A percentile compares a stretch with the other conserved stretches of the same genome.
Evolutionary conservation across 2,329 filamentous ascomycete genomes (phyloP).

Genomic region (Pseudogymnoascus sp.): DNA sequence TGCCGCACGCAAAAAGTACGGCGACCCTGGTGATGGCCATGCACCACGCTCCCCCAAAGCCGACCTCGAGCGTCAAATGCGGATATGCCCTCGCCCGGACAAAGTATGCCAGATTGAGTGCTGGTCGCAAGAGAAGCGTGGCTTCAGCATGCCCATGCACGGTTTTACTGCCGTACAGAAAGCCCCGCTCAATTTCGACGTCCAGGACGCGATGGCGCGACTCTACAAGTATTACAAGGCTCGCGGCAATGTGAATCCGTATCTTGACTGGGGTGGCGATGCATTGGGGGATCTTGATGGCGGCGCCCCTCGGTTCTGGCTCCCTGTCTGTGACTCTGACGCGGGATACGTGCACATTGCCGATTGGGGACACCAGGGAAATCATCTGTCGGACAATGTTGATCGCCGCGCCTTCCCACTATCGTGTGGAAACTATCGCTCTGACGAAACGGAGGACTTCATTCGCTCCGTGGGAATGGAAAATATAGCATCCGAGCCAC

Average conservation of each 20-base stretch:
- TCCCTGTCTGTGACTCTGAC: slow-evolving; percentile 6
- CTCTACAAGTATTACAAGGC: slow-evolving; percentile 4
- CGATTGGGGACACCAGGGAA: slow-evolving; percentile 3
- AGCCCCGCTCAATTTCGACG: not conserved
- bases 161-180: not conserved
- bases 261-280: not conserved
- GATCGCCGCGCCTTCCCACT: slow-evolving; percentile 3
- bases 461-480: not conserved
- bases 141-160: slow-evolving; percentile 9
- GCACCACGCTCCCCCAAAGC: not conserved
- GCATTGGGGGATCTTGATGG: not conserved
- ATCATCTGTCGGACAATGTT: not conserved
- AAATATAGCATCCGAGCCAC: not conserved
- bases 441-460: slow-evolving; percentile 2
- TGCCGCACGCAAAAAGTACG: not conserved
- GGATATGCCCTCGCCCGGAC: slow-evolving; percentile 1
- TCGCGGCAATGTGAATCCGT: not conserved
- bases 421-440: slow-evolving; percentile 1
- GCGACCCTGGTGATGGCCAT: slow-evolving; percentile 1
- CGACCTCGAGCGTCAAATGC: not conserved
- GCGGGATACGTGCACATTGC: slow-evolving; percentile 1
- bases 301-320: not conserved
- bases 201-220: not conserved
- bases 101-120: slow-evolving; percentile 11
- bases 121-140: slow-evolving; percentile 8